Evolutionary conservation across 2,329 filamentous ascomycete species (phyloP).

Genomic region (Ceratocystis papillata): DNA sequence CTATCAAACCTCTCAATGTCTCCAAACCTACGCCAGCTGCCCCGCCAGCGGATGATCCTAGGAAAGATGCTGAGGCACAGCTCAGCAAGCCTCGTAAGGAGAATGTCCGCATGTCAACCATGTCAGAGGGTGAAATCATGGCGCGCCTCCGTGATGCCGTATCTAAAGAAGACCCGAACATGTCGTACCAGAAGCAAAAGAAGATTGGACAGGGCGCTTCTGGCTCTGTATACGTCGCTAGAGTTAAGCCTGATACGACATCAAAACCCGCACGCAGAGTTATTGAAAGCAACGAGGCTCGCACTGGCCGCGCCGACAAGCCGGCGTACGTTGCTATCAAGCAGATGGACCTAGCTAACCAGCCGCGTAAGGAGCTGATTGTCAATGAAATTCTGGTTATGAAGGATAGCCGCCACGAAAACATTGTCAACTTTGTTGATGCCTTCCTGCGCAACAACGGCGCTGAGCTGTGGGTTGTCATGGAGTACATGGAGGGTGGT

Average conservation of each 20-base stretch:
- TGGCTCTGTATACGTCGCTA: conserved; percentile 94
- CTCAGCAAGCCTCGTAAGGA: conserved; percentile 80
- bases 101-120: conserved; percentile 95
- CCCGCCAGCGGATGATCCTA: conserved; percentile 52
- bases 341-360: conserved; percentile 97
- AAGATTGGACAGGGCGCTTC: conserved; percentile 99
- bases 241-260: conserved; percentile 78
- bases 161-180: conserved; percentile 84
- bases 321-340: conserved; percentile 88
- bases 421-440: conserved; percentile 98
- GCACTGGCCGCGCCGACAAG: conserved; percentile 30
- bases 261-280: conserved; percentile 70
- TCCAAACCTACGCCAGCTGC: conserved; percentile 47
- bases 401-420: conserved; percentile 96
- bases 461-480: conserved; percentile 95
- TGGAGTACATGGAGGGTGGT: conserved; percentile 99
- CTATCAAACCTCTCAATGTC: conserved; percentile 71
- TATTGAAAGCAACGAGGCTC: conserved; percentile 64
- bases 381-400: conserved; percentile 99
- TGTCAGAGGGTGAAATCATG: conserved; percentile 97
- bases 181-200: conserved; percentile 98
- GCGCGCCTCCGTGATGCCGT: conserved; percentile 87
- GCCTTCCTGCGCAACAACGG: conserved; percentile 93
- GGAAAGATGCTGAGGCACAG: conserved; percentile 77
- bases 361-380: conserved; percentile 94